phyloP scores from a whole-genome alignment of 2,329 filamentous ascomycete genomes.

The Phyllosticta citribraziliensis region DNA sequence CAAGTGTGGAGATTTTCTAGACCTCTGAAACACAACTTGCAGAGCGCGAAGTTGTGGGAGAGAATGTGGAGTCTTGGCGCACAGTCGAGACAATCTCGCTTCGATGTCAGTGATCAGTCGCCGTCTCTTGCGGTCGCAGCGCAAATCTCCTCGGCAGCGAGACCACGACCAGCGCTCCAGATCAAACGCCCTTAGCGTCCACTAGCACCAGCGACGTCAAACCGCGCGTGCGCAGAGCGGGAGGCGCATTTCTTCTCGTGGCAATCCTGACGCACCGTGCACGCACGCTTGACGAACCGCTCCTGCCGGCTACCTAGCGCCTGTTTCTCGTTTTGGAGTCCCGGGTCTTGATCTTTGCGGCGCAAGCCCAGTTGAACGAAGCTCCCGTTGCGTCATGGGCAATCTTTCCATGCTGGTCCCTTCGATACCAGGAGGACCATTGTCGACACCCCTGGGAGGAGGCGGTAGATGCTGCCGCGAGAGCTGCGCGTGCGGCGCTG shows the following conservation, averaged over 20 bases:
- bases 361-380: conserved; percentile 1
- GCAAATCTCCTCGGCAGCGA: conserved; percentile 4
- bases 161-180: neutral
- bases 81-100: conserved; percentile 8
- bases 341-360: conserved; percentile 5
- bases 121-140: conserved; percentile 7
- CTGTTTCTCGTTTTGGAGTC: conserved; percentile 8
- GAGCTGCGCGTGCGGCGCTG: conserved; percentile 1
- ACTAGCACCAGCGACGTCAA: neutral
- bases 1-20: conserved; percentile 3
- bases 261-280: neutral
- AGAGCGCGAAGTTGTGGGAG: conserved; percentile 8
- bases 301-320: neutral
- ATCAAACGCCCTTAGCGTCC: neutral
- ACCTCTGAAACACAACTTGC: conserved; percentile 6
- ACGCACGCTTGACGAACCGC: neutral
- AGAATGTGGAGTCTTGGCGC: conserved; percentile 3
- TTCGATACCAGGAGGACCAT: conserved; percentile 1
- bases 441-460: neutral
- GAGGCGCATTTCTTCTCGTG: neutral
- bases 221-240: neutral
- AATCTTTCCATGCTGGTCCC: conserved; percentile 2
- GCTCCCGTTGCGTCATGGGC: conserved; percentile 7
- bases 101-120: conserved; percentile 1
- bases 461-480: neutral